Percentiles rank a stretch among this genome's conserved stretches.
Conservation (phyloP, 2,329 filamentous ascomycete genomes). For the Capronia americana region DNA sequence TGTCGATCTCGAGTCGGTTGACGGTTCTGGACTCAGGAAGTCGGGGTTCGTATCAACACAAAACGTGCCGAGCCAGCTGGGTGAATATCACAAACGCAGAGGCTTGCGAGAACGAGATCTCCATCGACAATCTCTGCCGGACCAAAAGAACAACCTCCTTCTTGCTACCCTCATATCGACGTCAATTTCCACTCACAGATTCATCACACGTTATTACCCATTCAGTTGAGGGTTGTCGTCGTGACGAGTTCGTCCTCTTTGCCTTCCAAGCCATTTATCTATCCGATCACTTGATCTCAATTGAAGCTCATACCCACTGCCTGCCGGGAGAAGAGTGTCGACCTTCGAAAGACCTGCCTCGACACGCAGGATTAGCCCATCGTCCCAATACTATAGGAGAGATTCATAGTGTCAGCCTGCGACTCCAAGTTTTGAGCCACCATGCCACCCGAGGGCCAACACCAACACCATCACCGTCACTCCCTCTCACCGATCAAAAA, state of each 20-base stretch:
- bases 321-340: background rate
- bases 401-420: background rate
- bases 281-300: background rate
- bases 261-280: background rate
- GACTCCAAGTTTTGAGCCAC: background rate
- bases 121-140: background rate
- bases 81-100: background rate
- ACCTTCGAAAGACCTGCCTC: background rate
- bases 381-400: background rate
- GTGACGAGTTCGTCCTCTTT: background rate
- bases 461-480: background rate
- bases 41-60: background rate
- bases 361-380: background rate
- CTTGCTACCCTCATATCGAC: background rate
- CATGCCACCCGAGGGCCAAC: background rate
- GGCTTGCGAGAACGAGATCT: background rate
- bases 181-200: background rate
- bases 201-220: background rate
- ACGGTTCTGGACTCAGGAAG: background rate
- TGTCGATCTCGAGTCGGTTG: background rate
- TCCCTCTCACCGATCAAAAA: slow-evolving; percentile 19
- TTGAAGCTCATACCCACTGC: background rate
- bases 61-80: background rate
- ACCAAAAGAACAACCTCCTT: background rate
- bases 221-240: background rate